These are phyloP conservation scores for Fusarium clavum DNA, from an alignment of 2,329 filamentous ascomycete genomes.

Conservation along the genomic window DNA sequence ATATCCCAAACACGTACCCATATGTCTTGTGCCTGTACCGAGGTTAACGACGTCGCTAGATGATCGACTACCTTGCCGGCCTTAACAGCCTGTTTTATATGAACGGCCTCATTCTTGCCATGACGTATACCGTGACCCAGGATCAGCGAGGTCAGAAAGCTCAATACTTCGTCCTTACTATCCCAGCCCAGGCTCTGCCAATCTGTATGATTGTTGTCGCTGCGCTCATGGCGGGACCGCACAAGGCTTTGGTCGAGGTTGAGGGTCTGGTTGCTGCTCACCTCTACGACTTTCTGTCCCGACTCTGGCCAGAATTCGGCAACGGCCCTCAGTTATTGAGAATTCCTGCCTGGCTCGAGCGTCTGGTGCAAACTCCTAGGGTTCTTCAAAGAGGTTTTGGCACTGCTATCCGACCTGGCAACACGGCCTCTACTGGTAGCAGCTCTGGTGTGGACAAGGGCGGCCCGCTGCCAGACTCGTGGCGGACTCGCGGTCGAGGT, in stretches of 20 bases:
- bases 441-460: constrained; percentile 57
- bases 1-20: constrained; percentile 21
- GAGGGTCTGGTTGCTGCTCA: constrained; percentile 90
- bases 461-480: constrained; percentile 69
- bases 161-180: constrained; percentile 83
- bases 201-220: constrained; percentile 82
- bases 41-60: constrained; percentile 46
- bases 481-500: constrained; percentile 72
- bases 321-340: constrained; percentile 81
- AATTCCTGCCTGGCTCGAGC: constrained; percentile 78
- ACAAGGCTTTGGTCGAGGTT: constrained; percentile 71
- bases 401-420: constrained; percentile 63
- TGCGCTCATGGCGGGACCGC: constrained; percentile 70
- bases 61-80: constrained; percentile 50
- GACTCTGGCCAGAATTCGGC: constrained; percentile 89
- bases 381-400: constrained; percentile 55
- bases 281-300: constrained; percentile 87
- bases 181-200: constrained; percentile 85
- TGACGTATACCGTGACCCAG: constrained; percentile 86
- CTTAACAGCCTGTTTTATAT: constrained; percentile 60
- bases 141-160: constrained; percentile 83
- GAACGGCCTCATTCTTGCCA: constrained; percentile 78
- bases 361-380: constrained; percentile 66
- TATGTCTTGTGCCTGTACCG: constrained; percentile 17
- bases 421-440: constrained; percentile 50